A percentile compares a stretch with the other conserved stretches of the same genome.
phyloP scores from a whole-genome alignment of 2,329 filamentous ascomycete genomes.

The Ophiostoma quercus region DNA sequence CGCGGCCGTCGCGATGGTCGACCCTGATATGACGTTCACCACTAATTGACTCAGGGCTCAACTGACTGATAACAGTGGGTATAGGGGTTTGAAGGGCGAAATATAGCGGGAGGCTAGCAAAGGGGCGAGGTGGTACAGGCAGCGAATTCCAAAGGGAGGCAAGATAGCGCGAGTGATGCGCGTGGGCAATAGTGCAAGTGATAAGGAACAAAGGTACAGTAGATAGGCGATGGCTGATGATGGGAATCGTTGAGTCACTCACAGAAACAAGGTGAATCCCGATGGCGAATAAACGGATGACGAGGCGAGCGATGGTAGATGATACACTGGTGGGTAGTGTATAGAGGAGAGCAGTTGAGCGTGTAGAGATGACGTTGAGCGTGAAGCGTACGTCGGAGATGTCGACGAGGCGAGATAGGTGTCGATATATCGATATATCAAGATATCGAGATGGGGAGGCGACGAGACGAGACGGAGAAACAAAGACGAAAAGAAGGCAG shows the following conservation, averaged over 20 bases:
- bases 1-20: background rate
- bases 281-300: constrained; percentile 18
- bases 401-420: constrained; percentile 20
- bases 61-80: background rate
- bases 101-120: constrained; percentile 1
- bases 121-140: constrained; percentile 31
- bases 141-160: constrained; percentile 33
- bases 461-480: constrained; percentile 19
- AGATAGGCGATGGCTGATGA: background rate
- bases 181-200: constrained; percentile 9
- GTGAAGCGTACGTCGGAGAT: background rate
- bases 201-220: background rate
- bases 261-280: constrained; percentile 27
- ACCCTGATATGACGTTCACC: constrained; percentile 10
- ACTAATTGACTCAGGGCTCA: background rate
- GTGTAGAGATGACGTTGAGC: constrained; percentile 1
- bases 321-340: background rate
- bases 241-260: constrained; percentile 33
- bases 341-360: background rate
- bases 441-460: constrained; percentile 27
- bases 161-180: constrained; percentile 23
- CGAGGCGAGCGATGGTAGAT: background rate
- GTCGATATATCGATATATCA: constrained; percentile 14
- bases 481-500: constrained; percentile 31
- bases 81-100: background rate